Base-by-base conservation (phyloP, 345 rosid genomes). In the Cardamine chenopodiifolia region DNA sequence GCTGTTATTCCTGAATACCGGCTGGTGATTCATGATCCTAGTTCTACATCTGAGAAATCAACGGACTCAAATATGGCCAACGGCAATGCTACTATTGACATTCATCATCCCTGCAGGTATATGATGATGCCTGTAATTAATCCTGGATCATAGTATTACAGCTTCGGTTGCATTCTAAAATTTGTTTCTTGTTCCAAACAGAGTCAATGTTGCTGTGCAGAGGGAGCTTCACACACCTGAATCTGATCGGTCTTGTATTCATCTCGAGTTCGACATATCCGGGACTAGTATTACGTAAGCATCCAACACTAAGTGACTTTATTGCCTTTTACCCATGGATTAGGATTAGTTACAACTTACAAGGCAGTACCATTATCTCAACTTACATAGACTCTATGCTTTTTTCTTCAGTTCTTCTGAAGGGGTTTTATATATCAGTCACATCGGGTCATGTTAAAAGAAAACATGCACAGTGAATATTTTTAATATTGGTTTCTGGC, bases 161-260 rank as follows among this genome's bases (percentile, higher is more conserved):
- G 18, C 26, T 25, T 73, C 55, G 19, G 20, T 67, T 75, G 62
- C 74, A 39, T 70, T 49, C 71, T 88, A 49, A 78, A 11, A n/a
- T 31, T 57, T 35, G n/a, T 34, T 29, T 19, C 66, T 65, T 60
- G 39, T 59, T 29, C 62, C 74, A 53, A 82, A 74, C 85, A 94
- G 98, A 79, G 92, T 77, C 68, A 77, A 89, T 80, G 97, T 91
- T 50, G 90, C 90, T 68, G 81, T 85, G 23, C 91, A 69, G 79
- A 91, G 74, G 66, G 97, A 94, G 87, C 97, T 94, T 57, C 98
- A 94, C 78, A 88, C 79, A 80, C 84, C 90, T 42, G 95, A 78
- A 76, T 94, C 98, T 62, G 95, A 94, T 59, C 88, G 97, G 40
- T 94, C 97, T 34, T 94, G 98, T 83, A 90, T 88, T 54, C 98